phyloP scores from a whole-genome alignment of 345 rosid genomes.

The Draba incana region DNA sequence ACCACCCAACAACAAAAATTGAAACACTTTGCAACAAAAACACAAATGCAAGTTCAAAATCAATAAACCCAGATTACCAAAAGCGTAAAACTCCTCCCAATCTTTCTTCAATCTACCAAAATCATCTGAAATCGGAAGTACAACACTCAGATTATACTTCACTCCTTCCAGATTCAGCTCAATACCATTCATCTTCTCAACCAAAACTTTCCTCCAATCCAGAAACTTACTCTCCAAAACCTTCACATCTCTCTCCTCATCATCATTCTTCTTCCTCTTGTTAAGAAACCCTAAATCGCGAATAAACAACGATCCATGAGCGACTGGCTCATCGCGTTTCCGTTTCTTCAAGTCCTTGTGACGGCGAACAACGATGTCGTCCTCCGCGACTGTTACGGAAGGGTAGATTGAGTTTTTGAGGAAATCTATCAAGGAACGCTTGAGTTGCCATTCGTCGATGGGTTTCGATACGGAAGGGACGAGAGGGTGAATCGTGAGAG shows the following conservation, averaged over 20 bases:
- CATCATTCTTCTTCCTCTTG: conserved; percentile 37
- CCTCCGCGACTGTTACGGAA: conserved; percentile 60
- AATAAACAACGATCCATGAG: conserved; percentile 63
- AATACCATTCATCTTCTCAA: conserved; percentile 80
- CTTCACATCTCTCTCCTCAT: conserved; percentile 48
- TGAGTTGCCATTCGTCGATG: conserved; percentile 92
- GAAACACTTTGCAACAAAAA: conserved; percentile 10
- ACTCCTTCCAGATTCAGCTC: conserved; percentile 83
- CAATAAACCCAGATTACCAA: conserved; percentile 54
- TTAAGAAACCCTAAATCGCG: conserved; percentile 83
- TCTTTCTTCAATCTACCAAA: conserved; percentile 71
- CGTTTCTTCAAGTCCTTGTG: conserved; percentile 84
- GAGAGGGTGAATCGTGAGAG: conserved; percentile 62
- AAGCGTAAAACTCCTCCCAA: conserved; percentile 78
- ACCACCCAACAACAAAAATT: neutral
- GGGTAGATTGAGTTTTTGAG: conserved; percentile 59
- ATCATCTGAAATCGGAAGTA: conserved; percentile 65
- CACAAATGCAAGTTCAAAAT: neutral
- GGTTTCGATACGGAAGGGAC: conserved; percentile 62
- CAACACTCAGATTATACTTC: conserved; percentile 65
- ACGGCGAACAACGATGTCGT: conserved; percentile 64
- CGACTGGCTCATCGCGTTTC: conserved; percentile 86
- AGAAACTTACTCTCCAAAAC: conserved; percentile 65
- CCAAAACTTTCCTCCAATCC: conserved; percentile 75
- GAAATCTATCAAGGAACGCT: conserved; percentile 68